A percentile compares a stretch with the other conserved stretches of the same genome.
Evolutionary conservation across 257 asterid species (phyloP).

Genomic region (Solanum peruvianum): DNA sequence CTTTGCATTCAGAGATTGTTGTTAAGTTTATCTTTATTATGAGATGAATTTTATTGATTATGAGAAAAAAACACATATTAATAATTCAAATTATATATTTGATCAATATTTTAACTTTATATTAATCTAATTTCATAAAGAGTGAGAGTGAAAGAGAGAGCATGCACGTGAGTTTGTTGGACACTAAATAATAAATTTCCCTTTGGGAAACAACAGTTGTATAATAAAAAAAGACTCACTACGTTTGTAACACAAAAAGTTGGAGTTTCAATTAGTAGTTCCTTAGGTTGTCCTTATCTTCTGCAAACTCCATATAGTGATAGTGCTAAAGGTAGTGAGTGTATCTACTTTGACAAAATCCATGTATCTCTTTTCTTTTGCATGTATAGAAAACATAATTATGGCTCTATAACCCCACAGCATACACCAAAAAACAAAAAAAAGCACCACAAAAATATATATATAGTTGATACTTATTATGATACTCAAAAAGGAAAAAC

Average conservation of each 20-base stretch:
- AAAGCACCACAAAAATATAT: not conserved
- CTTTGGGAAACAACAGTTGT: not conserved
- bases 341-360: not conserved
- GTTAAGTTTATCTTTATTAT: not conserved
- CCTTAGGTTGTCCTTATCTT: conserved; percentile 5
- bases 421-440: not conserved
- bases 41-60: not conserved
- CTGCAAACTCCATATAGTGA: not conserved
- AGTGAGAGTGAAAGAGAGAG: not conserved
- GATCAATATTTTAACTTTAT: not conserved
- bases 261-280: not conserved
- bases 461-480: not conserved
- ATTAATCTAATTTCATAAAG: not conserved
- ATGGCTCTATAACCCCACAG: not conserved
- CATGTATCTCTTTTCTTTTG: not conserved
- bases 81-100: no score
- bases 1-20: not conserved
- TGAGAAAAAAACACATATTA: rapidly evolving
- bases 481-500: not conserved
- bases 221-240: not conserved
- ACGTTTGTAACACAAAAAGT: not conserved
- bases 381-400: not conserved
- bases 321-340: not conserved
- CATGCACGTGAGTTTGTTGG: not conserved
- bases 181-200: not conserved